Percentiles rank a stretch among this genome's conserved stretches.
Evolutionary conservation across 1,139 yeast genomes (phyloP).

Genomic region (Kodamaea sp.): DNA sequence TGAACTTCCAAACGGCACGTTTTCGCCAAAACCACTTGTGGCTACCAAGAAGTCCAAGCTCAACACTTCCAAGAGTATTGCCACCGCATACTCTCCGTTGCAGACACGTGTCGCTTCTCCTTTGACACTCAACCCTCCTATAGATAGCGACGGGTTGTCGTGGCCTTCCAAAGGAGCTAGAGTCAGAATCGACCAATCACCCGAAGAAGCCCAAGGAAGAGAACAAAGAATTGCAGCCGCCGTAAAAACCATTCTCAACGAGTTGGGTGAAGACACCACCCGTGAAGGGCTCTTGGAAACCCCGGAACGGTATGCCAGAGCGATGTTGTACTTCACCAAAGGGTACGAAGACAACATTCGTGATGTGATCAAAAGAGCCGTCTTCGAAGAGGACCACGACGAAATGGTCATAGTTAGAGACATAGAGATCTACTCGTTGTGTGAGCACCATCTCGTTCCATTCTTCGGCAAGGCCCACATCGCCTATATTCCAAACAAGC

Average conservation of each 20-base stretch:
- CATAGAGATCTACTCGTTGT: slow-evolving; percentile 85
- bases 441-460: slow-evolving; percentile 98
- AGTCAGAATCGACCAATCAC: slow-evolving; percentile 63
- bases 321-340: slow-evolving; percentile 92
- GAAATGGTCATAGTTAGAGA: slow-evolving; percentile 98
- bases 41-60: slow-evolving; percentile 29
- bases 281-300: slow-evolving; percentile 93
- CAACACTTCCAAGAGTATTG: slow-evolving; percentile 11
- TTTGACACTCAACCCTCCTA: slow-evolving; percentile 78
- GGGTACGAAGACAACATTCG: slow-evolving; percentile 93
- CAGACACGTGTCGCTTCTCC: slow-evolving; percentile 83
- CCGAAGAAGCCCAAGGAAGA: slow-evolving; percentile 60
- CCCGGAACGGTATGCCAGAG: slow-evolving; percentile 94
- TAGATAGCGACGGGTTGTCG: slow-evolving; percentile 86
- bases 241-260: slow-evolving; percentile 75
- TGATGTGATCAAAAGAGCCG: slow-evolving; percentile 92
- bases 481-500: slow-evolving; percentile 92
- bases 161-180: slow-evolving; percentile 96
- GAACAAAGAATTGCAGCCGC: slow-evolving; percentile 81
- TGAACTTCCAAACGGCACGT: slow-evolving; percentile 17
- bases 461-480: slow-evolving; percentile 96
- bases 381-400: slow-evolving; percentile 97
- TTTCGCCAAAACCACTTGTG: slow-evolving; percentile 23
- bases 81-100: slow-evolving; percentile 44
- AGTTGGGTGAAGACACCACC: slow-evolving; percentile 86